Evolutionary conservation across 768 basidiomycete genomes (phyloP).

Genomic region (Suillus weaverae): DNA sequence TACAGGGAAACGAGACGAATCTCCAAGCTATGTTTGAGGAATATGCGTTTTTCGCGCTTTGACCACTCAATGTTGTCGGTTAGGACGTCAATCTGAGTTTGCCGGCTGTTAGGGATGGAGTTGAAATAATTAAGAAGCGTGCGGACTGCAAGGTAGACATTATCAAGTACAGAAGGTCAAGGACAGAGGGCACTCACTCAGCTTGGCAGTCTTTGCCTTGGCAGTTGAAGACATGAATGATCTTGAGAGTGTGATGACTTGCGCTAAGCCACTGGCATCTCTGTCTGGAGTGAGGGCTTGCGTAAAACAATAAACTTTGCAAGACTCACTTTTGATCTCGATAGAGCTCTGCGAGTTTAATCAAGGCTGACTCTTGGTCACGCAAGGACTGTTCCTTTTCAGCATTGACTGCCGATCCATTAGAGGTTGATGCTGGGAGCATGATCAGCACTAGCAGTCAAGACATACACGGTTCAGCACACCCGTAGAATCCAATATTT

Average conservation of each 20-base stretch:
- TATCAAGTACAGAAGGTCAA: neutral
- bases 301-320: neutral
- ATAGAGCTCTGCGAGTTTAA: constrained; percentile 85
- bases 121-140: constrained; percentile 91
- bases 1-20: constrained; percentile 80
- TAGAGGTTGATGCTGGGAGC: constrained; percentile 32
- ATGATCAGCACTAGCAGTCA: neutral
- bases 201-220: constrained; percentile 95
- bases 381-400: constrained; percentile 61
- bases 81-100: constrained; percentile 81
- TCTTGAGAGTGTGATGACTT: constrained; percentile 81
- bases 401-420: constrained; percentile 30
- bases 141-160: constrained; percentile 57
- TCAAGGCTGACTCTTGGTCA: constrained; percentile 82
- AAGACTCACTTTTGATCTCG: constrained; percentile 74
- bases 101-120: constrained; percentile 69
- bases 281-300: constrained; percentile 39
- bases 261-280: constrained; percentile 81
- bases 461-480: constrained; percentile 10
- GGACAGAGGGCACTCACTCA: constrained; percentile 51
- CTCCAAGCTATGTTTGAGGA: constrained; percentile 92
- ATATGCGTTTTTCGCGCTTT: constrained; percentile 87
- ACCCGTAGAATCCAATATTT: constrained; percentile 53
- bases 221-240: constrained; percentile 92
- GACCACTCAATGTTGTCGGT: constrained; percentile 94